Conservation (phyloP, 345 rosid genomes). For the Syzygium grande region DNA sequence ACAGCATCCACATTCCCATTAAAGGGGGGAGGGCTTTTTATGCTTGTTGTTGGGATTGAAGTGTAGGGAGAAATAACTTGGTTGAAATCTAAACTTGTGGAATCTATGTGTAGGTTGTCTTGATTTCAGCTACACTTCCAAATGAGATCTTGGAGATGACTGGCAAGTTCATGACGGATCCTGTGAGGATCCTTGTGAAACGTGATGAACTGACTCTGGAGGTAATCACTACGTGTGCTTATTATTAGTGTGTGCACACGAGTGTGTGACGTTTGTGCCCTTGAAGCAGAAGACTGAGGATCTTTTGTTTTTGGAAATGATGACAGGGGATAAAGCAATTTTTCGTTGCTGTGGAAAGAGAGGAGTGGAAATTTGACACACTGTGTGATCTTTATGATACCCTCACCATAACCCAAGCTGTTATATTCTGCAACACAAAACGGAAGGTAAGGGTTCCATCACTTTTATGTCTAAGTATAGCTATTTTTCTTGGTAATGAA, state of each 20-base stretch:
- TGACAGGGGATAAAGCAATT: conserved; percentile 91
- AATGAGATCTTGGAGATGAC: conserved; percentile 97
- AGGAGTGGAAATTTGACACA: conserved; percentile 99
- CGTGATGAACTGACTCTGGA: conserved; percentile 98
- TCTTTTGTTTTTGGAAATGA: conserved; percentile 5
- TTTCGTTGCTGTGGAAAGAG: conserved; percentile 90
- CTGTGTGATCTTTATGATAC: conserved; percentile 95
- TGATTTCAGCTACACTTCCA: conserved; percentile 97
- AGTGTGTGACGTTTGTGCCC: neutral
- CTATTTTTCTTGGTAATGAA: neutral
- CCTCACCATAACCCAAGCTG: conserved; percentile 89
- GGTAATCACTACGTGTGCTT: conserved; percentile 24
- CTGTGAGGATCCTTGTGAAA: conserved; percentile 91
- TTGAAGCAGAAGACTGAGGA: neutral
- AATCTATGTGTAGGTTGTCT: conserved; percentile 48
- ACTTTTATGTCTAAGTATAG: neutral
- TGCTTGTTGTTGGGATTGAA: neutral
- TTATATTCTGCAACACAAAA: conserved; percentile 97
- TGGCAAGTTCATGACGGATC: conserved; percentile 89
- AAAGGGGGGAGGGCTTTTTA: neutral
- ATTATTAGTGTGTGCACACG: neutral
- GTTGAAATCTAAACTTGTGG: neutral
- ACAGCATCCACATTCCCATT: neutral
- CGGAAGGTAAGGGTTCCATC: conserved; percentile 47
- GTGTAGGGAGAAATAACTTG: neutral